These are phyloP conservation scores for Nicotiana benthamiana DNA, from an alignment of 257 asterid genomes.

Conservation along the genomic window DNA sequence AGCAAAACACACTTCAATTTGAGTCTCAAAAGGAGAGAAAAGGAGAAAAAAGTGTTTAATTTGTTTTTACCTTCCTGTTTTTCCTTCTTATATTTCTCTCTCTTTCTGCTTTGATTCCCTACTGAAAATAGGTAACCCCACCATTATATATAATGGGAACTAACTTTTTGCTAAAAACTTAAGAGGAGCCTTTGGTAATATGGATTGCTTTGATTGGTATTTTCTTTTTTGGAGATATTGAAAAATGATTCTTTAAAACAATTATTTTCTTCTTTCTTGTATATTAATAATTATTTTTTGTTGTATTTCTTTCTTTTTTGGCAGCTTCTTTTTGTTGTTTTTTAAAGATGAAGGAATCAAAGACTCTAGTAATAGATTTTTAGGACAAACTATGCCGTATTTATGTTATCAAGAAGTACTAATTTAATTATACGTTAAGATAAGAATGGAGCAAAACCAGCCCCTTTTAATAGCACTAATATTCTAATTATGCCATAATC, in stretches of 20 bases:
- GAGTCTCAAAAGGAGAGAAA: constrained; percentile 75
- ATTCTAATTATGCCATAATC: neutral
- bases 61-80: constrained; percentile 62
- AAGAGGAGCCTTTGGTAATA: constrained; percentile 27
- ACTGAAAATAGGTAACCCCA: constrained; percentile 46
- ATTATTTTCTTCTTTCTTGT: constrained; percentile 9
- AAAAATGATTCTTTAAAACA: constrained; percentile 33
- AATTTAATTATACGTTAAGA: constrained; percentile 13
- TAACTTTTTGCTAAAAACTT: constrained; percentile 41
- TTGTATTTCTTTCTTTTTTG: constrained; percentile 24
- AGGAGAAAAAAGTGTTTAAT: constrained; percentile 45
- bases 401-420: constrained; percentile 36
- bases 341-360: constrained; percentile 74
- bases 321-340: constrained; percentile 72
- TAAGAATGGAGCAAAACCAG: constrained; percentile 17
- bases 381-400: constrained; percentile 49
- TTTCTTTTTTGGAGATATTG: constrained; percentile 35
- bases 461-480: neutral
- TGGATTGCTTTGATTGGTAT: constrained; percentile 32
- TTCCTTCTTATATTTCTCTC: constrained; percentile 18
- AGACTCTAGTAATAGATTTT: constrained; percentile 76
- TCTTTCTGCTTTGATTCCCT: constrained; percentile 40
- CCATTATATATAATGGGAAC: constrained; percentile 58
- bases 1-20: constrained; percentile 49
- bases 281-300: constrained; percentile 8